These are phyloP conservation scores for Mycena vulgaris DNA, from an alignment of 768 basidiomycete species.

Conservation along the genomic window DNA sequence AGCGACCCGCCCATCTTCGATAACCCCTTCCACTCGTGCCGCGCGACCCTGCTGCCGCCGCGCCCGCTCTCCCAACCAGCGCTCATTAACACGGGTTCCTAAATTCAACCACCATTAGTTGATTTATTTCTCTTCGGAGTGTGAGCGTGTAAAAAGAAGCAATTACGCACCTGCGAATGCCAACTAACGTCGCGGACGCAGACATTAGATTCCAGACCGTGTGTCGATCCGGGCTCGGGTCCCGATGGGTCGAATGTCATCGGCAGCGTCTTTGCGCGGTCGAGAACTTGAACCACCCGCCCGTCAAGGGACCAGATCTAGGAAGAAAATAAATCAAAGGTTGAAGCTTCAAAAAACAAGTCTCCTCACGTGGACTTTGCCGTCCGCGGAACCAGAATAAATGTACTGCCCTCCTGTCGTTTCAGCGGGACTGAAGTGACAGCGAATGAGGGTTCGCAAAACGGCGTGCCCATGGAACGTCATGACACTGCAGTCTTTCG, in stretches of 20 bases:
- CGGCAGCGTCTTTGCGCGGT: slow-evolving; percentile 81
- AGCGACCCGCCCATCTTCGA: slow-evolving; percentile 76
- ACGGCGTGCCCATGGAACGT: slow-evolving; percentile 94
- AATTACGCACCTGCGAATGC: slow-evolving; percentile 80
- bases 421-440: slow-evolving; percentile 94
- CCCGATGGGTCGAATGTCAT: slow-evolving; percentile 83
- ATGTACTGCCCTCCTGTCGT: slow-evolving; percentile 95
- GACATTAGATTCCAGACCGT: slow-evolving; percentile 50
- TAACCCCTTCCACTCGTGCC: slow-evolving; percentile 97
- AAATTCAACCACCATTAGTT: background rate
- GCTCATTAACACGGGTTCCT: slow-evolving; percentile 92
- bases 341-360: slow-evolving; percentile 16
- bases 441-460: slow-evolving; percentile 92
- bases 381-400: slow-evolving; percentile 94
- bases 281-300: slow-evolving; percentile 83
- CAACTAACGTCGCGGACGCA: slow-evolving; percentile 97
- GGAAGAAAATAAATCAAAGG: slow-evolving; percentile 22
- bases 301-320: slow-evolving; percentile 98
- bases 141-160: slow-evolving; percentile 18
- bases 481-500: slow-evolving; percentile 95
- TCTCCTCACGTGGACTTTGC: slow-evolving; percentile 80
- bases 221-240: slow-evolving; percentile 57
- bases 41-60: slow-evolving; percentile 84
- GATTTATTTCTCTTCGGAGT: background rate
- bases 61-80: slow-evolving; percentile 86